Percentiles rank a stretch among this genome's conserved stretches.
Evolutionary conservation across 192 early-diverging fungal species (phyloP).

Genomic region (Haplosporangium gracile): DNA sequence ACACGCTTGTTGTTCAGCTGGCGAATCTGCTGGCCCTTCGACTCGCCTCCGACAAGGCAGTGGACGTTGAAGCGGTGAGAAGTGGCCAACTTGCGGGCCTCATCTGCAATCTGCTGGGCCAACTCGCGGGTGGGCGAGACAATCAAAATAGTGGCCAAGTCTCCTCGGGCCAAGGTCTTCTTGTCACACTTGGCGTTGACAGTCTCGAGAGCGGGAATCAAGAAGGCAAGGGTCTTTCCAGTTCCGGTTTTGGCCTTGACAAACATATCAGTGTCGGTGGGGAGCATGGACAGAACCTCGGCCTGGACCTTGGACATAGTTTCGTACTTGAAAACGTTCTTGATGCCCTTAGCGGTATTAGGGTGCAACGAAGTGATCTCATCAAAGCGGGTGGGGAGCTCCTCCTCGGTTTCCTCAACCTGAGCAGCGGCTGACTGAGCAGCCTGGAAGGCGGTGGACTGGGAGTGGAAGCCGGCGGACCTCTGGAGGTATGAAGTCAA

Average conservation of each 20-base stretch:
- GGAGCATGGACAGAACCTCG: constrained; percentile 79
- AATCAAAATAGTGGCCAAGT: constrained; percentile 76
- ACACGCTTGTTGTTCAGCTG: constrained; percentile 62
- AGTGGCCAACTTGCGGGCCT: constrained; percentile 75
- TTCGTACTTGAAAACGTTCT: constrained; percentile 77
- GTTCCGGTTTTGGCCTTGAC: constrained; percentile 98
- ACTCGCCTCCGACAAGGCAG: constrained; percentile 85
- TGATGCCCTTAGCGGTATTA: constrained; percentile 70
- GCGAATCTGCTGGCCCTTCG: constrained; percentile 65
- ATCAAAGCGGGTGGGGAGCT: constrained; percentile 69
- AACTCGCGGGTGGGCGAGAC: constrained; percentile 95
- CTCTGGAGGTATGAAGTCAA: constrained; percentile 36
- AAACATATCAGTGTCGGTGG: constrained; percentile 84
- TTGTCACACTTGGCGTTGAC: constrained; percentile 63
- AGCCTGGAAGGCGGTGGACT: constrained; percentile 22
- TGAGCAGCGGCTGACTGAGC: constrained; percentile 14
- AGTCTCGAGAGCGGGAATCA: constrained; percentile 89
- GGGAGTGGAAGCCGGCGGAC: constrained; percentile 29
- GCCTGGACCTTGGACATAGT: constrained; percentile 89
- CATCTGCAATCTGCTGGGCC: constrained; percentile 85
- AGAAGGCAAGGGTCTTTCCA: constrained; percentile 96
- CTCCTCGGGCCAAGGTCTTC: constrained; percentile 56
- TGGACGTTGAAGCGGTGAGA: constrained; percentile 75
- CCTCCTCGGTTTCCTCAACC: constrained; percentile 38
- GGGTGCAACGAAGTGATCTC: constrained; percentile 59